Evolutionary conservation across 208 protist species (phyloP), one percentile per base, ranked within the genome.

Genomic region (Trypanosoma lewisi): DNA sequence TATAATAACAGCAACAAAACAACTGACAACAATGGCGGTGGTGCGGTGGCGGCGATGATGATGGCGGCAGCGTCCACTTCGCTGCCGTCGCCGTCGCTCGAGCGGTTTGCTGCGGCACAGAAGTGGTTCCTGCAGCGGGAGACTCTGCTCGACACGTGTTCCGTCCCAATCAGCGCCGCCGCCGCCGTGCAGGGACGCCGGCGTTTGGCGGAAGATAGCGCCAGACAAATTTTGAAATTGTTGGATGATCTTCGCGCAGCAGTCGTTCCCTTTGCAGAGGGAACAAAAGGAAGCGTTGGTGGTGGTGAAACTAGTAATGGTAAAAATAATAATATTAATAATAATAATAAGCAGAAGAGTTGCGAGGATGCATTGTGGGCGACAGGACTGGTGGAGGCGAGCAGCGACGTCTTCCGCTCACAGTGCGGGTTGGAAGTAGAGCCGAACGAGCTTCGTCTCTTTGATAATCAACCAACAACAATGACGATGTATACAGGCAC

Each of bases 81-180:
- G 23, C 16, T 3, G 51, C 27, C 51, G 2, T 4, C 47, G 2
- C 6, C 4, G 37, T 30, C 62, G 8, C 48, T 1, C 8, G 17
- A 16, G 21, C 28, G 50, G 4, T 8, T 70, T 11, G 39, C 33
- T 2, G 47, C 61, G 2, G 52, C 54, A 27, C 70, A 68, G 36
- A 67, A 69, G 36, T 31, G 19, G 41, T 63, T 75, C 53, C 47
- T 70, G 16, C 70, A 70, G 41, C 53, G 57, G 2, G 56, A 75
- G 17, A 56, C 70, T 21, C n/a, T 70, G n/a, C 41, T 66, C 11
- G 55, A 75, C 30, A 63, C 56, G 9, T 70, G 62, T 53, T 33
- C 53, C 14, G 4, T 63, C 4, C 33, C 64, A 12, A 27, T 30
- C 0, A 57, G 27, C 44, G 37, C 44, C 23, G 19, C 36, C 4